A percentile compares a stretch with the other conserved stretches of the same genome.
These are phyloP conservation scores for Arachis hypogaea DNA, from an alignment of 306 rosid species.

Conservation along the genomic window DNA sequence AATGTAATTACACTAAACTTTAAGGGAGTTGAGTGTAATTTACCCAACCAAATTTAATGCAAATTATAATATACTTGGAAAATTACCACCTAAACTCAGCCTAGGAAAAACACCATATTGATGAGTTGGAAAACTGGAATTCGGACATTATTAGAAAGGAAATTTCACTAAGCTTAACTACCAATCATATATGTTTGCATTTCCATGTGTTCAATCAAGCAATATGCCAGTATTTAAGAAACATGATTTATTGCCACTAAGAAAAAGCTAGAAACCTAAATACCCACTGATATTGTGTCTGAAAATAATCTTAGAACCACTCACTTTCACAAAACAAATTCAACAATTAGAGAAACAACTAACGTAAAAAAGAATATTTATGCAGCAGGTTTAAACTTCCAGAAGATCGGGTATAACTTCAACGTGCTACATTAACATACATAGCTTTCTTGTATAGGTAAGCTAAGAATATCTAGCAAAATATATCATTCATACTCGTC, in stretches of 20 bases:
- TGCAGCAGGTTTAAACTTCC: background rate
- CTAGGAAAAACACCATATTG: slow-evolving; percentile 15
- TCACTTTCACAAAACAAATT: background rate
- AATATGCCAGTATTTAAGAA: background rate
- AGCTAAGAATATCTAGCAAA: slow-evolving; percentile 6
- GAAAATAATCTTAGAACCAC: slow-evolving; percentile 9
- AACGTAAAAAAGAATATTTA: slow-evolving; percentile 9
- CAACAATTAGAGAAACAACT: background rate
- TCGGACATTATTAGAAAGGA: slow-evolving; percentile 6
- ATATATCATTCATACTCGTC: slow-evolving; percentile 17
- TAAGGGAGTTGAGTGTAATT: no score
- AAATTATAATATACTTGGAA: background rate
- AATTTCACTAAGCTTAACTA: background rate
- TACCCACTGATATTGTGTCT: background rate
- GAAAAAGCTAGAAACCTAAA: background rate
- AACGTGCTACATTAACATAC: slow-evolving; percentile 7
- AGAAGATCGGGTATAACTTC: slow-evolving; percentile 9
- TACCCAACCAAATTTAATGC: no score
- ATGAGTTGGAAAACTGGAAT: slow-evolving; percentile 4
- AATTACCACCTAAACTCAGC: slow-evolving; percentile 18
- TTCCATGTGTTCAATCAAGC: slow-evolving; percentile 1
- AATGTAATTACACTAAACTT: no score
- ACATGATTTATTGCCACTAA: background rate
- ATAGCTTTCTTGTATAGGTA: background rate
- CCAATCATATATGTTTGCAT: background rate